Base-by-base conservation (phyloP, 305 asterid genomes). In the Fraxinus paxiana region DNA sequence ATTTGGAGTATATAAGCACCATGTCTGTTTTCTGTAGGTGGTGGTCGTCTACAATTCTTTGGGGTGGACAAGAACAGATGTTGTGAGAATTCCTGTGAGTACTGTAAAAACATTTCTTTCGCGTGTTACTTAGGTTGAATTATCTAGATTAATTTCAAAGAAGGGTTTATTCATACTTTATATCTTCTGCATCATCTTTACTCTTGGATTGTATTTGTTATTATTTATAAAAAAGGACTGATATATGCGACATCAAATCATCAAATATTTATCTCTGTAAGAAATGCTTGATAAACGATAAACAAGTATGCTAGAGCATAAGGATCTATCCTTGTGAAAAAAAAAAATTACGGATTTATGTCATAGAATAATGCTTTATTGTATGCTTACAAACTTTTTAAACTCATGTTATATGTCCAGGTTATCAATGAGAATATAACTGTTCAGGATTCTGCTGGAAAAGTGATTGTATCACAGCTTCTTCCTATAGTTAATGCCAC, bases 71-170 rank as follows among this genome's bases (percentile, higher is more conserved):
- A 89, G 97, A 91, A 81, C 92, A 65, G 88, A 87, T 69, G 90
- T 96, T 20, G 92, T 94, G 85, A 92, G 95, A 86, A 87, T 96
- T 81, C 99, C 98, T 34, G 99, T 96, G 84, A 94, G 97, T 88
- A 78, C 80, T 79, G 83, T 30, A 54, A 48, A 34, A 34, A 20
- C 61, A 48, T 73, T 75, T 76, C 61, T 71, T 54, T 69, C 59
- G 2, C 2, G 38, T 61, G 30, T 63, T 8, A 79, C 22, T 34
- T 12, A 43, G 79, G 59, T 22, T 1, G 24, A 31, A 10, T 78
- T 0, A n/a, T 69, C 56, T 28, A 13, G 63, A 59, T 28, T 31
- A 8, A 28, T 63, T 54, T 67, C 2, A 67, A 31, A 26, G 37
- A 35, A 41, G 69, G 51, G 28, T 35, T 6, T 69, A 51, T 75